Evolutionary conservation across 306 rosid genomes (phyloP).

Genomic region (Castanea sativa): DNA sequence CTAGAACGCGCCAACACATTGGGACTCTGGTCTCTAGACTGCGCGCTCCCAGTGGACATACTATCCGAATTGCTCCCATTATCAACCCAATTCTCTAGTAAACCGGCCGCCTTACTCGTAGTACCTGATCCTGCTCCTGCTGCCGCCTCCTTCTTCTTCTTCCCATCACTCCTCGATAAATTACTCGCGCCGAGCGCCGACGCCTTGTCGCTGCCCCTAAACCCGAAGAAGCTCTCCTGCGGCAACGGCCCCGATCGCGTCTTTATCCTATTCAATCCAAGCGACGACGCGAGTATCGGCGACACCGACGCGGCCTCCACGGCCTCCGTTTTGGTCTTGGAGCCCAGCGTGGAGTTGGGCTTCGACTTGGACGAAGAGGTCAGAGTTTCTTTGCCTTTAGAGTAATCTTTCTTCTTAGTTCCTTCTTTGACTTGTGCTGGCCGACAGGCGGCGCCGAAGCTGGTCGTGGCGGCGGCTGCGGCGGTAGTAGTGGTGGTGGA

Average conservation of each 20-base stretch:
- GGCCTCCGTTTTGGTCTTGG: conserved; percentile 34
- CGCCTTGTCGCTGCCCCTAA: conserved; percentile 63
- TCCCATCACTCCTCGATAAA: conserved; percentile 52
- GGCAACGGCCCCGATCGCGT: conserved; percentile 99
- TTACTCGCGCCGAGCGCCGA: conserved; percentile 58
- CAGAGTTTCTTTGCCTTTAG: conserved; percentile 42
- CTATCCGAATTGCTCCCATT: conserved; percentile 57
- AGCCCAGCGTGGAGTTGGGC: not conserved
- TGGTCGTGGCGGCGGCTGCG: not conserved
- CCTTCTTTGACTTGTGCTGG: conserved; percentile 45
- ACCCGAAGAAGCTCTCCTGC: conserved; percentile 93
- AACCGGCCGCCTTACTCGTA: conserved; percentile 33
- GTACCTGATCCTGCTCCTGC: conserved; percentile 9
- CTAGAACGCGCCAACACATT: conserved; percentile 52
- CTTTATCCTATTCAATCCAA: conserved; percentile 85
- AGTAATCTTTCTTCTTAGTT: conserved; percentile 49
- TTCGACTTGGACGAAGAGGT: conserved; percentile 32
- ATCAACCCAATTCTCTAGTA: conserved; percentile 52
- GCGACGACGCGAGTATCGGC: conserved; percentile 90
- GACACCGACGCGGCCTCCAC: conserved; percentile 53
- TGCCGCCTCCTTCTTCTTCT: conserved; percentile 54
- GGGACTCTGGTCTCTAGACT: conserved; percentile 67
- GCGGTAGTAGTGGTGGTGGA: not conserved
- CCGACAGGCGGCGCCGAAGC: conserved; percentile 21
- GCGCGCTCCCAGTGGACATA: conserved; percentile 51